These are phyloP conservation scores for Cyberlindnera mycetangii DNA, from an alignment of 805 yeast species.

Conservation along the genomic window DNA sequence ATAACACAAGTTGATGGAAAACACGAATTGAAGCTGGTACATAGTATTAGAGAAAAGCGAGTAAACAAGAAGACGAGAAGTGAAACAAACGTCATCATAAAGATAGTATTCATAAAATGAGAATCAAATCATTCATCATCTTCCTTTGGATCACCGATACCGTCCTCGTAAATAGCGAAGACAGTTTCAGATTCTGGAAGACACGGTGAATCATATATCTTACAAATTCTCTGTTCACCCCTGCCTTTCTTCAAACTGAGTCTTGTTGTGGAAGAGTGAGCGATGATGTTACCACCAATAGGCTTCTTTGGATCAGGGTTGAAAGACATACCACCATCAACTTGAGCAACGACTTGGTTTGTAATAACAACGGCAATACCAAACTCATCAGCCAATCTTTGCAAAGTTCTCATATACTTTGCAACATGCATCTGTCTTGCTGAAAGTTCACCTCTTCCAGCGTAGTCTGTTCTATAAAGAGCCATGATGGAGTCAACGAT, in stretches of 20 bases:
- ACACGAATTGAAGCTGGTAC: no score
- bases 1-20: background rate
- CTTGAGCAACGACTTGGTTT: slow-evolving; percentile 97
- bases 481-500: slow-evolving; percentile 99
- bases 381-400: slow-evolving; percentile 93
- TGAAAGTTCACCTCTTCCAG: slow-evolving; percentile 93
- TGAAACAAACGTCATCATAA: background rate
- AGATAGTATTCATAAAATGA: background rate
- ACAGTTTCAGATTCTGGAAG: slow-evolving; percentile 93
- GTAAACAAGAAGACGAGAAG: background rate
- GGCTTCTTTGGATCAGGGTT: slow-evolving; percentile 98
- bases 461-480: slow-evolving; percentile 86
- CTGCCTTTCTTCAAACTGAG: slow-evolving; percentile 86
- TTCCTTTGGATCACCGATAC: slow-evolving; percentile 92
- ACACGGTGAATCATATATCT: slow-evolving; percentile 94
- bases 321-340: slow-evolving; percentile 77
- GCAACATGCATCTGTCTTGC: slow-evolving; percentile 96
- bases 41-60: background rate
- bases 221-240: slow-evolving; percentile 90
- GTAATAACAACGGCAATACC: slow-evolving; percentile 96
- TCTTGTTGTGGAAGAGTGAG: slow-evolving; percentile 94
- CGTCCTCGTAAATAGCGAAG: slow-evolving; percentile 95
- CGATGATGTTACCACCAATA: slow-evolving; percentile 96
- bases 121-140: slow-evolving; percentile 29
- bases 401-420: slow-evolving; percentile 85